These are phyloP conservation scores for Purpureocillium takamizusanense DNA, from an alignment of 2,329 filamentous ascomycete species.

Conservation along the genomic window DNA sequence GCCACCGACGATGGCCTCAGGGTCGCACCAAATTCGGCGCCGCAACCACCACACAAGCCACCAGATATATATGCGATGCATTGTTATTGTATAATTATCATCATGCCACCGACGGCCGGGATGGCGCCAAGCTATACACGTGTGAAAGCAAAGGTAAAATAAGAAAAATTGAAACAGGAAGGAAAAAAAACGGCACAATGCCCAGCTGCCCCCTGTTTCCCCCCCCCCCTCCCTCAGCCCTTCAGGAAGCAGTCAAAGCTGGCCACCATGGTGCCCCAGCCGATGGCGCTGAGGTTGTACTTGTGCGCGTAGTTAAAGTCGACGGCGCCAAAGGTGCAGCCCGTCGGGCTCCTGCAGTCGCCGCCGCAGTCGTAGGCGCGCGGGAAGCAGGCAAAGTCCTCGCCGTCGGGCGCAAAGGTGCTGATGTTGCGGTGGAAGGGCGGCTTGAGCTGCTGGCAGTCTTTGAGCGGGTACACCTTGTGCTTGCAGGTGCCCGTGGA, in stretches of 20 bases:
- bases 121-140: too few species aligned
- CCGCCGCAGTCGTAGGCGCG: conserved; percentile 29
- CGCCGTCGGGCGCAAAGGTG: conserved; percentile 43
- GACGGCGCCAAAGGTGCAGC: conserved; percentile 42
- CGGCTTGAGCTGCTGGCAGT: conserved; percentile 35
- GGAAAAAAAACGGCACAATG: too few species aligned
- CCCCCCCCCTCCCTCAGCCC: too few species aligned
- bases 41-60: too few species aligned
- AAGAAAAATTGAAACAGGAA: too few species aligned
- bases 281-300: conserved; percentile 33
- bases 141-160: too few species aligned
- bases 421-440: conserved; percentile 31
- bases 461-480: conserved; percentile 29
- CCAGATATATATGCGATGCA: too few species aligned
- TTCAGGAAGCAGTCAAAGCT: conserved; percentile 26
- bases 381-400: conserved; percentile 38
- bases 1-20: too few species aligned
- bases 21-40: too few species aligned
- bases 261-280: conserved; percentile 31
- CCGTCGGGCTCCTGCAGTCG: conserved; percentile 39
- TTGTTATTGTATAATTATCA: too few species aligned
- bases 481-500: conserved; percentile 38
- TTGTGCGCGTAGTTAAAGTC: conserved; percentile 36
- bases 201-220: too few species aligned
- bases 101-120: too few species aligned